Base-by-base conservation (phyloP, 192 early-diverging fungal species). In the Anaeromyces robustus region DNA sequence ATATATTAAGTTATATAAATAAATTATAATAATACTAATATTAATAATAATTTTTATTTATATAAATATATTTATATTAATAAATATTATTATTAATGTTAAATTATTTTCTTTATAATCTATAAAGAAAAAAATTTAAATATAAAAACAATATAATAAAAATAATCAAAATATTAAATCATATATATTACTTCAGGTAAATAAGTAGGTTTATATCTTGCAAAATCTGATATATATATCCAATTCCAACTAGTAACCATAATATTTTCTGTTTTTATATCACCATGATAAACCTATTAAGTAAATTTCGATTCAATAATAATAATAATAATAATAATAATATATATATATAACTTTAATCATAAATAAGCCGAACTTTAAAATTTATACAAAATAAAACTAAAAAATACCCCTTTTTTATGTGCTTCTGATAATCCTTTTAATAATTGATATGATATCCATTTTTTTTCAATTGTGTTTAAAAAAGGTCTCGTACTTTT, bases 241-340 rank as follows among this genome's bases (percentile, higher is more conserved):
- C 96, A 94, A 85, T 96, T 97, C 96, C 96, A 99, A 80, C 92
- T 94, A 12, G 97, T 97, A 2, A 99, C 92, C 29, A 97, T 84
- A 17, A 98, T 87, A 82, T 99, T 99, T 79, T 99, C 96, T 19
- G 94, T 94, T 82, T 98, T 99, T 41, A 99, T 95, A 81, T 98
- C 96, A 2, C 97, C 97, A 84, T 99, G 97, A 80, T 87, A 96
- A 12, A 97, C 89, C 79, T 93, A 85, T 39, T 39, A 34, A 7
- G 12, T 34, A 34, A 34, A 7, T 34, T 34, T 7, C 3, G 12
- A 34, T 7, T 7, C 1, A 39, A 39, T 39, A 39, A 39, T 39
- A 39, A 39, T 39, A 39, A 39, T 39, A 39, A 39, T 39, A 39
- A 39, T 39, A 39, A 39, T 39, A 39, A 39, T 13, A 39, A 39